phyloP scores from a whole-genome alignment of 1,139 yeast genomes.

The Oligophagozyma castellii region DNA sequence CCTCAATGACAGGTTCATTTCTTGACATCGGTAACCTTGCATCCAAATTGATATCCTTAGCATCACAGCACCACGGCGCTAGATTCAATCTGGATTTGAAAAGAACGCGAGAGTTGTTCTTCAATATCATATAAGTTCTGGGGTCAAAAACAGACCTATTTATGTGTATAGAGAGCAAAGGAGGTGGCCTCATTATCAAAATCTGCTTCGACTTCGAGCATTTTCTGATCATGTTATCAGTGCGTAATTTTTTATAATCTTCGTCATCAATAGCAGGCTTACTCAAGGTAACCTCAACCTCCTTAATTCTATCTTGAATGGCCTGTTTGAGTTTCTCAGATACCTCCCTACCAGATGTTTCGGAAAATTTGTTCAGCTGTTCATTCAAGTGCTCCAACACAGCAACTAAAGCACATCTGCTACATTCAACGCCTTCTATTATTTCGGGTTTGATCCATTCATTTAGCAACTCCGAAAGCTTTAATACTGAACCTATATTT shows the following conservation, averaged over 20 bases:
- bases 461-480: conserved; percentile 43
- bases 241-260: conserved; percentile 57
- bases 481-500: conserved; percentile 29
- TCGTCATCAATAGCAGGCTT: conserved; percentile 70
- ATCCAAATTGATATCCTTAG: conserved; percentile 60
- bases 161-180: conserved; percentile 70
- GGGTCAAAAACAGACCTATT: conserved; percentile 90
- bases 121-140: conserved; percentile 65
- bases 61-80: conserved; percentile 55
- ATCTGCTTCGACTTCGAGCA: conserved; percentile 76
- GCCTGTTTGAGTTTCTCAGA: conserved; percentile 32
- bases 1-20: conserved; percentile 28
- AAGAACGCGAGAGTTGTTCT: conserved; percentile 69
- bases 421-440: conserved; percentile 86
- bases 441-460: conserved; percentile 74
- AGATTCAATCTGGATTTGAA: conserved; percentile 60
- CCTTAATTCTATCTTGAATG: conserved; percentile 37
- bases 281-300: conserved; percentile 42
- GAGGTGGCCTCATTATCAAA: conserved; percentile 69
- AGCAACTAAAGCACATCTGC: conserved; percentile 67
- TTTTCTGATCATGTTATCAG: conserved; percentile 61
- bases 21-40: conserved; percentile 65
- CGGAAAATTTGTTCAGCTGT: conserved; percentile 27
- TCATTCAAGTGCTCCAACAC: conserved; percentile 38
- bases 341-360: conserved; percentile 14